Evolutionary conservation across 768 basidiomycete genomes (phyloP).

Genomic region (Lactarius akahatsu): DNA sequence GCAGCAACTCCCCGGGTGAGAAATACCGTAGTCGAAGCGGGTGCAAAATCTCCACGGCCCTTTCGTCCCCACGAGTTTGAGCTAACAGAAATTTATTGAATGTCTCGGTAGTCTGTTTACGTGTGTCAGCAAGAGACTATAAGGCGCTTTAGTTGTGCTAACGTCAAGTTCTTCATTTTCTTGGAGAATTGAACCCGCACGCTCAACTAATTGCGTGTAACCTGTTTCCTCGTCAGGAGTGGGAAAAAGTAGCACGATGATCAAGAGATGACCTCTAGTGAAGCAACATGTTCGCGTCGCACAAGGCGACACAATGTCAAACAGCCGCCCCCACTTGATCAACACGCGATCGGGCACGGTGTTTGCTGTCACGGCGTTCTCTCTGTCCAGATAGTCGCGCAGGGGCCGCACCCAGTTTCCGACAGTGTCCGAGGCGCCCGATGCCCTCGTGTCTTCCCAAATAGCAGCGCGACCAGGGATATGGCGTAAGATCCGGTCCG

Average conservation of each 20-base stretch:
- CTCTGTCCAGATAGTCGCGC: conserved; percentile 44
- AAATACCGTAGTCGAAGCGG: conserved; percentile 73
- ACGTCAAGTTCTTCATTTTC: conserved; percentile 67
- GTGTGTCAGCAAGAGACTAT: conserved; percentile 4
- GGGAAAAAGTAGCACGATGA: not conserved
- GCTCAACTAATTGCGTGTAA: conserved; percentile 74
- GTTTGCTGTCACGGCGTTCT: conserved; percentile 27
- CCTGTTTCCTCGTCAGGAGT: conserved; percentile 41
- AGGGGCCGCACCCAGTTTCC: conserved; percentile 31
- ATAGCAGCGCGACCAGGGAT: conserved; percentile 50
- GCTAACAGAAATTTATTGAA: conserved; percentile 57
- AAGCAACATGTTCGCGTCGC: conserved; percentile 71
- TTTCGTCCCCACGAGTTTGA: conserved; percentile 40
- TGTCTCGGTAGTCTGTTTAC: conserved; percentile 52
- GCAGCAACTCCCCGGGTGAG: conserved; percentile 67
- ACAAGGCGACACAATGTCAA: conserved; percentile 74
- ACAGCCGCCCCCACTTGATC: conserved; percentile 72
- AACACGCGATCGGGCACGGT: conserved; percentile 62
- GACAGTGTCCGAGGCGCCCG: conserved; percentile 16
- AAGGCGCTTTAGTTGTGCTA: conserved; percentile 29
- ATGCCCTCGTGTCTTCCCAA: conserved; percentile 44
- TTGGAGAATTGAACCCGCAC: conserved; percentile 76
- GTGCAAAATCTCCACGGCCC: conserved; percentile 54
- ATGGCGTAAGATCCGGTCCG: conserved; percentile 43
- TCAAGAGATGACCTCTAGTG: conserved; percentile 55